Percentiles rank a stretch among this genome's conserved stretches.
phyloP scores from a whole-genome alignment of 768 basidiomycete genomes.

The Boletus vinaceobasis region DNA sequence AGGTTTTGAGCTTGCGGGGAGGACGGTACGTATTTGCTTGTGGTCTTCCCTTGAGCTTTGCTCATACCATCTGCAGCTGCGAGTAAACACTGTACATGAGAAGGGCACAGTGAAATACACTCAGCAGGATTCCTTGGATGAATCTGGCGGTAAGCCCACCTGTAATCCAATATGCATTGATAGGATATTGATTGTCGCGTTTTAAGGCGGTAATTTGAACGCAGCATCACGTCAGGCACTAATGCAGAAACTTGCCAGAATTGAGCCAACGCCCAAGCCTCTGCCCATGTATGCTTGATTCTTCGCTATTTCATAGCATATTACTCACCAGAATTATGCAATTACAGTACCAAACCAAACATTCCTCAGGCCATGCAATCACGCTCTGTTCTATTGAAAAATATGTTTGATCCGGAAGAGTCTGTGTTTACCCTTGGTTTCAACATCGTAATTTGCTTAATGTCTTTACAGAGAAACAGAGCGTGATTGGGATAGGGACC shows the following conservation, averaged over 20 bases:
- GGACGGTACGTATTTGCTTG: slow-evolving; percentile 55
- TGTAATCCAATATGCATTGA: neutral
- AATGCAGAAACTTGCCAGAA: slow-evolving; percentile 99
- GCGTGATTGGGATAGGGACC: slow-evolving; percentile 93
- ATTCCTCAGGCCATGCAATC: slow-evolving; percentile 86
- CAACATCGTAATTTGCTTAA: slow-evolving; percentile 4
- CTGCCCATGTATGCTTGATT: slow-evolving; percentile 54
- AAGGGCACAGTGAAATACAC: slow-evolving; percentile 78
- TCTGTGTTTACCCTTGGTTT: slow-evolving; percentile 37
- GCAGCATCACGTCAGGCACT: slow-evolving; percentile 97
- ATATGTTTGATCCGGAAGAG: slow-evolving; percentile 99
- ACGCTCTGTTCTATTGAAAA: slow-evolving; percentile 83
- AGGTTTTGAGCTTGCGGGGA: slow-evolving; percentile 94
- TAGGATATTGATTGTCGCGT: slow-evolving; percentile 9
- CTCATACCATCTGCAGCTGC: slow-evolving; percentile 47
- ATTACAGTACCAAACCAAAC: slow-evolving; percentile 62
- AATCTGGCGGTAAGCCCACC: slow-evolving; percentile 68
- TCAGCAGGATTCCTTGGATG: slow-evolving; percentile 79
- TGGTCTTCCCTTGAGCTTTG: slow-evolving; percentile 13
- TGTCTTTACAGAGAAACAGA: slow-evolving; percentile 75
- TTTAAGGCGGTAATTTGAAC: slow-evolving; percentile 91
- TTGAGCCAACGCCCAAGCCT: slow-evolving; percentile 60
- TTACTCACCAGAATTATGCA: slow-evolving; percentile 12
- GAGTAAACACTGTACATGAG: slow-evolving; percentile 90
- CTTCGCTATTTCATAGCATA: neutral